phyloP scores from a whole-genome alignment of 257 asterid genomes.

The Solanum appendiculatum region DNA sequence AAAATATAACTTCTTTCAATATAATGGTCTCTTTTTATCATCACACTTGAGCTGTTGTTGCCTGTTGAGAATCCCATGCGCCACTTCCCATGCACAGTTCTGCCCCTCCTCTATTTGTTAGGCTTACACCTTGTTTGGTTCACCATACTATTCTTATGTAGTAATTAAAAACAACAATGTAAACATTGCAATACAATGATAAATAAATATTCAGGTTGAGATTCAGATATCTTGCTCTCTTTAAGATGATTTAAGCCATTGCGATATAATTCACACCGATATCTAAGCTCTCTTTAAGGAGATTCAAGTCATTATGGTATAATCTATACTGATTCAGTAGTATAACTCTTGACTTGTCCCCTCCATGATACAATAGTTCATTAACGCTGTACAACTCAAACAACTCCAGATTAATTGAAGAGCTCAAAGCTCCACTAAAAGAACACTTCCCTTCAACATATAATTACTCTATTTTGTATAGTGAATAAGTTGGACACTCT shows the following conservation, averaged over 20 bases:
- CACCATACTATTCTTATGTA: not conserved
- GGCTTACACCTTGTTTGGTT: not conserved
- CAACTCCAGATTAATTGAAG: too few relatives aligned
- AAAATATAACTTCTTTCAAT: not conserved
- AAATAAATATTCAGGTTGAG: too few relatives aligned
- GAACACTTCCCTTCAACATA: not conserved
- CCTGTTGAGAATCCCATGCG: not conserved
- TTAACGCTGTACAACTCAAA: too few relatives aligned
- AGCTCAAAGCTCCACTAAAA: fast-evolving
- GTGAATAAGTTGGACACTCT: not conserved
- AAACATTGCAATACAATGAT: too few relatives aligned
- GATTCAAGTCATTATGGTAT: not conserved
- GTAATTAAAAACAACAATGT: not conserved
- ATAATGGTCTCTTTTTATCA: not conserved
- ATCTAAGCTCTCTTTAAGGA: too few relatives aligned
- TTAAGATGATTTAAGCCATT: not conserved
- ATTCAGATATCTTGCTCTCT: too few relatives aligned
- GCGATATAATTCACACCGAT: too few relatives aligned
- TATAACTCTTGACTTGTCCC: not conserved
- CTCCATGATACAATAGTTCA: fast-evolving
- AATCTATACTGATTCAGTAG: too few relatives aligned
- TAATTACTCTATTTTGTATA: not conserved
- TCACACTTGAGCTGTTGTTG: not conserved
- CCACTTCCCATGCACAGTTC: not conserved
- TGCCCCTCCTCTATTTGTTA: not conserved